Evolutionary conservation across 306 rosid genomes (phyloP).

Genomic region (Clitoria ternatea): DNA sequence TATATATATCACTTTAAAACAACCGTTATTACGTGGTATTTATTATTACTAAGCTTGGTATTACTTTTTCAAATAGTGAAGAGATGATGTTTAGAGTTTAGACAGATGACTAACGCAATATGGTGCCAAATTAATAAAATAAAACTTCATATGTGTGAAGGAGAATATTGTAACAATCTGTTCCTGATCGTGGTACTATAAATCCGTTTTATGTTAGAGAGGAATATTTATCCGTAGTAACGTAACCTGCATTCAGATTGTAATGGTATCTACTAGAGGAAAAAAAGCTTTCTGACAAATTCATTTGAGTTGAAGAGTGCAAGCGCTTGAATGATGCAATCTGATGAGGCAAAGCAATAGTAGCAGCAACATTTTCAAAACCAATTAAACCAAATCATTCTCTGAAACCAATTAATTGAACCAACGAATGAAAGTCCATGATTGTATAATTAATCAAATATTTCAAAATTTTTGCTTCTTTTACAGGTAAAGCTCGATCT

Average conservation of each 20-base stretch:
- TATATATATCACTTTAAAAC: too few species aligned
- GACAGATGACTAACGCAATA: too few species aligned
- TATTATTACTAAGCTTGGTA: too few species aligned
- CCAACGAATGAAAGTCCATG: neutral
- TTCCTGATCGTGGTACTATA: neutral
- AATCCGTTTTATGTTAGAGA: neutral
- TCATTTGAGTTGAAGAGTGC: neutral
- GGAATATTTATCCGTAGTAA: neutral
- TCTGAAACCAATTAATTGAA: neutral
- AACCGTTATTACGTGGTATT: too few species aligned
- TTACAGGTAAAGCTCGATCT: neutral
- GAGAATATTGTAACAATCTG: neutral
- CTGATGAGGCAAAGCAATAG: neutral
- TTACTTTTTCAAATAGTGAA: too few species aligned
- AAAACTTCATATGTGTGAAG: neutral
- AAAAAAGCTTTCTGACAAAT: neutral
- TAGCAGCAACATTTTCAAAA: neutral
- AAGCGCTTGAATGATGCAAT: constrained; percentile 2
- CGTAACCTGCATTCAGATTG: neutral
- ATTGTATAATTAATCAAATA: neutral
- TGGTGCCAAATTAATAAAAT: neutral
- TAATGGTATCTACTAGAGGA: neutral
- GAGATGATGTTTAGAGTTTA: too few species aligned
- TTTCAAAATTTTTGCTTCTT: neutral
- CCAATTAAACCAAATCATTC: neutral